A percentile compares a stretch with the other conserved stretches of the same genome.
Evolutionary conservation across 2,329 filamentous ascomycete species (phyloP).

Genomic region (Pseudogymnoascus sp.): DNA sequence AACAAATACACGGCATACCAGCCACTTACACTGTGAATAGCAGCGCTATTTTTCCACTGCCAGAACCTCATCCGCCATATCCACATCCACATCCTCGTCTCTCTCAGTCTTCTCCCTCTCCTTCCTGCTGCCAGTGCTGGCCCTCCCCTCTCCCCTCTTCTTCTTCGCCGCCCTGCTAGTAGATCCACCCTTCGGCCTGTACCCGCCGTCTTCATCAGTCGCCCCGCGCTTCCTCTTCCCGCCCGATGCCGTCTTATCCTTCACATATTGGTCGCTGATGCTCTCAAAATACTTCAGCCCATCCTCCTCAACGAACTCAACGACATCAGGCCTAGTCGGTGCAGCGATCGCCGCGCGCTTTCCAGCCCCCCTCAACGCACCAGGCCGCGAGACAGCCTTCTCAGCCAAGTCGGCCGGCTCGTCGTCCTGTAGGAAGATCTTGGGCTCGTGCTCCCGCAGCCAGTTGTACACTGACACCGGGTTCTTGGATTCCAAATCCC

Average conservation of each 20-base stretch:
- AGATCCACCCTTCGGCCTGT: constrained; percentile 44
- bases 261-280: constrained; percentile 15
- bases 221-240: constrained; percentile 45
- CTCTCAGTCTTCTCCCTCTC: background rate
- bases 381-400: constrained; percentile 35
- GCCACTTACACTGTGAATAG: background rate
- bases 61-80: constrained; percentile 3
- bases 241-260: constrained; percentile 16
- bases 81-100: background rate
- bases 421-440: constrained; percentile 66
- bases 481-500: constrained; percentile 58
- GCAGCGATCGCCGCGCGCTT: constrained; percentile 28
- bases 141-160: background rate
- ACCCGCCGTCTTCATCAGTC: constrained; percentile 49
- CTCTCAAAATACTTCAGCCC: constrained; percentile 28
- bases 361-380: constrained; percentile 28
- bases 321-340: constrained; percentile 25
- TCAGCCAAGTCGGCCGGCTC: constrained; percentile 29
- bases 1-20: constrained; percentile 4
- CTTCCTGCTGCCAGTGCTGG: background rate
- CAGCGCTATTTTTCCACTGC: background rate
- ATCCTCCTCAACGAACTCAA: constrained; percentile 32
- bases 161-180: constrained; percentile 1
- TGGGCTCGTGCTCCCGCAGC: constrained; percentile 76
- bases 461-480: constrained; percentile 93